These are phyloP conservation scores for Candida glucosophila DNA, from an alignment of 1,139 yeast species.

Conservation along the genomic window DNA sequence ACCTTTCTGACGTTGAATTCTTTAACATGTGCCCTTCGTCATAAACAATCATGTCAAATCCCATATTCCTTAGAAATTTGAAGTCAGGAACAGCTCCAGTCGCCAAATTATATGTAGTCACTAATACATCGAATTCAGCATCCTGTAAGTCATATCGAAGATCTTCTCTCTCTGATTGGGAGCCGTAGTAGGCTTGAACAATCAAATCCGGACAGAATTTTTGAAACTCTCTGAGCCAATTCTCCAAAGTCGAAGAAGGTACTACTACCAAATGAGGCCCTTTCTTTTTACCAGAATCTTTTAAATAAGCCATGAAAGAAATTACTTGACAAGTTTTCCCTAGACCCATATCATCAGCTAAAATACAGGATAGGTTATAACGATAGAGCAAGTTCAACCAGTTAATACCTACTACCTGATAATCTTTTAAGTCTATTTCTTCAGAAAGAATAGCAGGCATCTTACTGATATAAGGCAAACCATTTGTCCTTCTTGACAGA, in stretches of 20 bases:
- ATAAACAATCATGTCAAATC: slow-evolving; percentile 82
- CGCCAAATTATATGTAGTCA: slow-evolving; percentile 89
- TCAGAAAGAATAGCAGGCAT: slow-evolving; percentile 62
- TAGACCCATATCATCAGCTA: slow-evolving; percentile 98
- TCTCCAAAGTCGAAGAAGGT: slow-evolving; percentile 93
- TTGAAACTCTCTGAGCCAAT: slow-evolving; percentile 91
- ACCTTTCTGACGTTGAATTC: slow-evolving; percentile 82
- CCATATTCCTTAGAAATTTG: slow-evolving; percentile 61
- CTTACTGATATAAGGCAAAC: slow-evolving; percentile 47
- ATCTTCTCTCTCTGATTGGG: slow-evolving; percentile 76
- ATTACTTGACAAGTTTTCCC: slow-evolving; percentile 98
- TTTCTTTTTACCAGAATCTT: slow-evolving; percentile 87
- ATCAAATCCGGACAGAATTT: slow-evolving; percentile 76
- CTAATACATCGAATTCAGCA: slow-evolving; percentile 77
- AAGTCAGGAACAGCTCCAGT: slow-evolving; percentile 80
- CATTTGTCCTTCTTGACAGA: slow-evolving; percentile 12
- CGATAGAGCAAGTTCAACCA: slow-evolving; percentile 82
- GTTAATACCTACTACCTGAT: slow-evolving; percentile 92
- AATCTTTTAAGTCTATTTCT: slow-evolving; percentile 66
- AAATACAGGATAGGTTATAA: slow-evolving; percentile 75
- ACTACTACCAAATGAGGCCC: slow-evolving; percentile 95
- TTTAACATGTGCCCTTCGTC: slow-evolving; percentile 98
- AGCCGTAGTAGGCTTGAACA: slow-evolving; percentile 92
- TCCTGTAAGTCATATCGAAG: slow-evolving; percentile 61
- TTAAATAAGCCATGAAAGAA: slow-evolving; percentile 89